These are phyloP conservation scores for Ophiostoma himal-ulmi DNA, from an alignment of 2,329 filamentous ascomycete genomes.

Conservation along the genomic window DNA sequence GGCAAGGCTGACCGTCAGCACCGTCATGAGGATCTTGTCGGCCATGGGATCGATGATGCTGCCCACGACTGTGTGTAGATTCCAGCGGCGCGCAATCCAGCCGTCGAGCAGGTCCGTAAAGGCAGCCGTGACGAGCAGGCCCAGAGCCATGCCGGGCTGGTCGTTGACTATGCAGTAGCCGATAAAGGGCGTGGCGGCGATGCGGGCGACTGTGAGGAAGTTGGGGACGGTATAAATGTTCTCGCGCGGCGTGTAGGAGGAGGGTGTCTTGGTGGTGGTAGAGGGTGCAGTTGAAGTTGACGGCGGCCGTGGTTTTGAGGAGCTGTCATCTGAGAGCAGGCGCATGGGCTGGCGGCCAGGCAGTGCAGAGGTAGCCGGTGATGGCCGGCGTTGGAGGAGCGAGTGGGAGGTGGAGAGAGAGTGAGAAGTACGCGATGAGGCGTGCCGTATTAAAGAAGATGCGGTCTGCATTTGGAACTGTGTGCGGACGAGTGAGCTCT, in stretches of 20 bases:
- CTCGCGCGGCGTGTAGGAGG: conserved; percentile 50
- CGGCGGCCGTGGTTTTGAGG: conserved; percentile 3
- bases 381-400: neutral
- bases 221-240: conserved; percentile 98
- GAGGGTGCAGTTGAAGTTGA: neutral
- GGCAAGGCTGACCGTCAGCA: conserved; percentile 78
- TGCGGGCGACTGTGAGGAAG: conserved; percentile 78
- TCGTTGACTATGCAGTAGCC: conserved; percentile 86
- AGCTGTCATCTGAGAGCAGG: conserved; percentile 9
- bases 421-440: neutral
- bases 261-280: neutral
- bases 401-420: neutral
- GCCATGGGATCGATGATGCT: conserved; percentile 95
- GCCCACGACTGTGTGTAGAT: conserved; percentile 86
- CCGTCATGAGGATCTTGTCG: conserved; percentile 93
- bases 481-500: neutral
- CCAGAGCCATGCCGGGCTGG: conserved; percentile 69
- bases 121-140: conserved; percentile 86
- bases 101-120: conserved; percentile 90
- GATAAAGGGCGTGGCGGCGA: conserved; percentile 74
- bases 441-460: neutral
- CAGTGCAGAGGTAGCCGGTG: neutral
- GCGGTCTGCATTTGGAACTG: neutral
- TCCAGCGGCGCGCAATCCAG: conserved; percentile 84
- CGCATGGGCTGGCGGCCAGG: neutral